Conservation (phyloP, 2,329 filamentous ascomycete genomes). For the Alternaria infectoria region DNA sequence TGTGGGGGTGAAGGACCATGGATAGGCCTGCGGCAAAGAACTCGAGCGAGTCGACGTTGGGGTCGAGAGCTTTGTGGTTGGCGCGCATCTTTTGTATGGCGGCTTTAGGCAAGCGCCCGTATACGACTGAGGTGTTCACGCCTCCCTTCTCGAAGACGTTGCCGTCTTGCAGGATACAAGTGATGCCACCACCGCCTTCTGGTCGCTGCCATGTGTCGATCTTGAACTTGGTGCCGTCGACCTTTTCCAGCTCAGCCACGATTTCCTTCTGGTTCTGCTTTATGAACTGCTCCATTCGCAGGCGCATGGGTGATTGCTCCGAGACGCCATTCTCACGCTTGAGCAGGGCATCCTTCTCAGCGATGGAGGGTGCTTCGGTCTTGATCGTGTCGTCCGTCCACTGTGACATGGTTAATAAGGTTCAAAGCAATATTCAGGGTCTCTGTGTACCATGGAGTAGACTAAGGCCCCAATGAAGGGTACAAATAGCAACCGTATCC, state of each 20-base stretch:
- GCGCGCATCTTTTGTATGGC: constrained; percentile 85
- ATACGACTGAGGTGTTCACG: constrained; percentile 93
- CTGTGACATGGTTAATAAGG: constrained; percentile 23
- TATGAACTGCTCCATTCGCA: constrained; percentile 97
- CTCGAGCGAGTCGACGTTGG: constrained; percentile 79
- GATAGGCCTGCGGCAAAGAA: constrained; percentile 96
- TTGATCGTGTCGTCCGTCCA: constrained; percentile 49
- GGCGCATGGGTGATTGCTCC: constrained; percentile 86
- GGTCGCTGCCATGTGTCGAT: constrained; percentile 86
- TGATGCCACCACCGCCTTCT: constrained; percentile 90
- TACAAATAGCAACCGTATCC: constrained; percentile 55
- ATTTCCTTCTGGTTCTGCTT: constrained; percentile 91
- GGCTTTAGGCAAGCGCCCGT: constrained; percentile 83
- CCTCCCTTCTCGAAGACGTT: constrained; percentile 98
- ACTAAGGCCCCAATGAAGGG: constrained; percentile 61
- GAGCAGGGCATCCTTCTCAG: constrained; percentile 80
- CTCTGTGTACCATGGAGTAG: constrained; percentile 64
- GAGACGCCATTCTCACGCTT: constrained; percentile 80
- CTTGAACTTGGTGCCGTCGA: constrained; percentile 84
- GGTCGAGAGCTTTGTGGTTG: constrained; percentile 89
- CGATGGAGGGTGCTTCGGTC: constrained; percentile 72
- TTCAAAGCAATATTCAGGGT: background rate
- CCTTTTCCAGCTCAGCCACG: constrained; percentile 77
- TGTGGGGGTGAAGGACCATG: constrained; percentile 89
- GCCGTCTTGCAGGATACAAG: constrained; percentile 92